Conservation (phyloP, 2,329 filamentous ascomycete genomes). For the Fusarium nisikadoi region DNA sequence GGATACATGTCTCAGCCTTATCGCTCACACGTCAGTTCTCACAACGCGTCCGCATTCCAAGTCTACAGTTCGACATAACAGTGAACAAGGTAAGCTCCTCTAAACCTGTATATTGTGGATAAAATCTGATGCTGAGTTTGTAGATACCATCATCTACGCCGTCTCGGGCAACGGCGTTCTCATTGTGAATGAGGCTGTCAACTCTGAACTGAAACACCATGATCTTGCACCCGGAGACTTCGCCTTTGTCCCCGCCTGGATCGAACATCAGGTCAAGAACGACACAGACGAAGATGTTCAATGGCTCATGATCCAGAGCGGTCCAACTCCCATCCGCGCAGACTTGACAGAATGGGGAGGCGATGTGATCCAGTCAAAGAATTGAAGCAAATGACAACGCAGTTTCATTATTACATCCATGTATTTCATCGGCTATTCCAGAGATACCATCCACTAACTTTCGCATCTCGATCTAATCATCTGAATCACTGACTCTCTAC, state of each 20-base stretch:
- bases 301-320: constrained; percentile 74
- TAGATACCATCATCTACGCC: constrained; percentile 76
- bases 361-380: constrained; percentile 48
- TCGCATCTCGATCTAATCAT: constrained; percentile 45
- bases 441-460: constrained; percentile 14
- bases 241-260: constrained; percentile 74
- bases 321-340: constrained; percentile 68
- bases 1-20: background rate
- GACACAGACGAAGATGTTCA: constrained; percentile 69
- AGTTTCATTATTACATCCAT: background rate
- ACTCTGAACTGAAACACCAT: constrained; percentile 62
- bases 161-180: constrained; percentile 70
- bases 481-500: constrained; percentile 45
- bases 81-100: constrained; percentile 66
- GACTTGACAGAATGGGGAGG: constrained; percentile 72
- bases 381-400: constrained; percentile 10
- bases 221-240: constrained; percentile 73
- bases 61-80: constrained; percentile 75
- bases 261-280: constrained; percentile 77
- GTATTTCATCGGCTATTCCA: background rate
- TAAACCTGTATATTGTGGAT: background rate
- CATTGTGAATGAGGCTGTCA: constrained; percentile 66
- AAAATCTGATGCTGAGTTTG: constrained; percentile 13
- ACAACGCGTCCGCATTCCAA: constrained; percentile 70
- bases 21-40: constrained; percentile 58